A percentile compares a stretch with the other conserved stretches of the same genome.
These are phyloP conservation scores for Tolypocladium tundrense DNA, from an alignment of 2,329 filamentous ascomycete species.

Conservation along the genomic window DNA sequence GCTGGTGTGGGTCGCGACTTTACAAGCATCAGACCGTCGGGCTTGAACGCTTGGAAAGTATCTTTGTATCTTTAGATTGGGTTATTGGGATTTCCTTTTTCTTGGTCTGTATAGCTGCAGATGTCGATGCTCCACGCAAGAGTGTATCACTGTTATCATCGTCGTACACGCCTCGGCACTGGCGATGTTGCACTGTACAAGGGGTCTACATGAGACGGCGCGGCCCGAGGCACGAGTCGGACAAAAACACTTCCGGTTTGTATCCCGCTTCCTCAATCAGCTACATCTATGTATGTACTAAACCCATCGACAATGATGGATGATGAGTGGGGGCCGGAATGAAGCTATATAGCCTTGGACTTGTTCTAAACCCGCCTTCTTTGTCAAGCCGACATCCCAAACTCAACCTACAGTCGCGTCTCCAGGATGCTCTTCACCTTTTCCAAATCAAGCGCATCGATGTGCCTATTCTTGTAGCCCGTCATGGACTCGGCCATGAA, in stretches of 20 bases:
- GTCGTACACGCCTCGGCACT: neutral
- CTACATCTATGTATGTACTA: too few relatives aligned
- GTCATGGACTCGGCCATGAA: constrained; percentile 51
- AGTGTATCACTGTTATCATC: too few relatives aligned
- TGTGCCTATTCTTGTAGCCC: constrained; percentile 36
- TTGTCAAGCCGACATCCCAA: neutral
- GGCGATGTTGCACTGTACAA: neutral
- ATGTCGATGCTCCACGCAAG: neutral
- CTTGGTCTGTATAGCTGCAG: neutral
- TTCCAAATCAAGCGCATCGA: constrained; percentile 39
- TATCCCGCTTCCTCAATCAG: neutral
- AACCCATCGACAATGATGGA: neutral
- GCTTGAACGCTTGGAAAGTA: neutral
- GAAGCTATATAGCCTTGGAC: neutral
- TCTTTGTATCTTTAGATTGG: neutral
- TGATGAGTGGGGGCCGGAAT: neutral
- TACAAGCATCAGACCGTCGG: neutral
- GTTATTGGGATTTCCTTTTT: neutral
- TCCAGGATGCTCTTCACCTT: constrained; percentile 35
- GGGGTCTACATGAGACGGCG: neutral
- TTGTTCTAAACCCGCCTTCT: neutral
- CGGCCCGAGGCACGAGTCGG: neutral
- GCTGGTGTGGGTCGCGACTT: neutral
- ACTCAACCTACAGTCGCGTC: constrained; percentile 17
- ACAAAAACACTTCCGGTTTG: neutral